Conservation (phyloP, 257 asterid genomes). For the Lycium barbarum region DNA sequence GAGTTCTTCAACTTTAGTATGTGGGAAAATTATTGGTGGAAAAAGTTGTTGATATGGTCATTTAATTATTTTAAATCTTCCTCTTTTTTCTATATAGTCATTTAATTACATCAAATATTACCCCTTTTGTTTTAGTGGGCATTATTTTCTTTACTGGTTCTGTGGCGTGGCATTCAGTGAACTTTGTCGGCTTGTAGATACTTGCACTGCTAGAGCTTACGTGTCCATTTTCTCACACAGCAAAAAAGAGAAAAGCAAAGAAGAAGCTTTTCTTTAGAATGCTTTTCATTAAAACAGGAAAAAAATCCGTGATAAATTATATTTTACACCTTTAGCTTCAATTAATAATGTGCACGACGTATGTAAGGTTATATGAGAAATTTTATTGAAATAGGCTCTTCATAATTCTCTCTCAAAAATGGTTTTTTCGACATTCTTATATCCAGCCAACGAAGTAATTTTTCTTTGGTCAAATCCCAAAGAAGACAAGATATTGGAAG, state of each 20-base stretch:
- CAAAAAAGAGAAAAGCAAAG: not conserved
- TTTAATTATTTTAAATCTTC: not conserved
- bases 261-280: not conserved
- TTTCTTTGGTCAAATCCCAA: not conserved
- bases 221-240: not conserved
- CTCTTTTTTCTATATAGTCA: not conserved
- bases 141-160: not conserved
- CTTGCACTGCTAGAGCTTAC: not conserved
- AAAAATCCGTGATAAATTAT: not conserved
- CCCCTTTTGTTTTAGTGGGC: not conserved
- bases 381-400: too few relatives aligned
- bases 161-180: slow-evolving; percentile 22
- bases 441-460: not conserved
- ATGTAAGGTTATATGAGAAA: too few relatives aligned
- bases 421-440: not conserved
- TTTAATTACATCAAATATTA: not conserved
- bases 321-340: too few relatives aligned
- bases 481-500: not conserved
- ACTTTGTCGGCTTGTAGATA: not conserved
- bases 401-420: not conserved
- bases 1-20: slow-evolving; percentile 6
- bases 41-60: slow-evolving; percentile 7
- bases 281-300: not conserved
- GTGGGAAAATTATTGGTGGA: slow-evolving; percentile 23
- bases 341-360: too few relatives aligned